Conservation (phyloP, 352 stramenopile genomes). For the Elongisporangium undulatum region DNA sequence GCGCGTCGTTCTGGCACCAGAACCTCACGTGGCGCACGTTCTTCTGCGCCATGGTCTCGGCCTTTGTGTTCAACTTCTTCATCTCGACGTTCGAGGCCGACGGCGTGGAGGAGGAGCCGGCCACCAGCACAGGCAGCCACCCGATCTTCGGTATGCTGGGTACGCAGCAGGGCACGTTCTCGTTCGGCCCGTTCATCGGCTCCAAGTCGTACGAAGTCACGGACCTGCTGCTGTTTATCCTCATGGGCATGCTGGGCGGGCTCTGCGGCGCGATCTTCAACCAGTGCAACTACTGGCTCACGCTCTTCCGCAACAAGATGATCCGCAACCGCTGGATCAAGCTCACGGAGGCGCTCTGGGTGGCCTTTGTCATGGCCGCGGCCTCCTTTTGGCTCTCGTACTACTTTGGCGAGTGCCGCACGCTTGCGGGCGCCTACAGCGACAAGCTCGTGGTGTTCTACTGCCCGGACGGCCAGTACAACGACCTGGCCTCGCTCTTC, state of each 20-base stretch:
- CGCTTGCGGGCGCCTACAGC: constrained; percentile 50
- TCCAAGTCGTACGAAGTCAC: constrained; percentile 92
- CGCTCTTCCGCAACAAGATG: constrained; percentile 62
- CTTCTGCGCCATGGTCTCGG: constrained; percentile 95
- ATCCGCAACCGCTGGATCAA: constrained; percentile 65
- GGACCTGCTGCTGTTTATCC: constrained; percentile 95
- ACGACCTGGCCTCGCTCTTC: constrained; percentile 96
- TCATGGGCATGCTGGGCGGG: constrained; percentile 96
- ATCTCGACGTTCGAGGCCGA: constrained; percentile 72
- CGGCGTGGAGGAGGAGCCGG: constrained; percentile 17
- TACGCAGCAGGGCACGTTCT: constrained; percentile 81
- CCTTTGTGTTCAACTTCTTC: constrained; percentile 85
- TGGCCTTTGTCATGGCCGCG: constrained; percentile 57
- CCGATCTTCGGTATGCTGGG: constrained; percentile 65
- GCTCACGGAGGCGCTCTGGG: constrained; percentile 59
- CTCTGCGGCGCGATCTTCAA: constrained; percentile 97
- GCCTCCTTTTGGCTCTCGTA: constrained; percentile 81
- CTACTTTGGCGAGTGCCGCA: constrained; percentile 61
- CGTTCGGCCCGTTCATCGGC: constrained; percentile 85
- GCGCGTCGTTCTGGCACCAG: constrained; percentile 97
- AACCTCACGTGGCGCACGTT: constrained; percentile 98
- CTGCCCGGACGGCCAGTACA: constrained; percentile 95
- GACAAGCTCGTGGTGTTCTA: constrained; percentile 91
- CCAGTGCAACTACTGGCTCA: constrained; percentile 91
- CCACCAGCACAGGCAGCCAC: constrained; percentile 32